Conservation (phyloP, 2,329 filamentous ascomycete species). For the Incumbomyces delicatus region DNA sequence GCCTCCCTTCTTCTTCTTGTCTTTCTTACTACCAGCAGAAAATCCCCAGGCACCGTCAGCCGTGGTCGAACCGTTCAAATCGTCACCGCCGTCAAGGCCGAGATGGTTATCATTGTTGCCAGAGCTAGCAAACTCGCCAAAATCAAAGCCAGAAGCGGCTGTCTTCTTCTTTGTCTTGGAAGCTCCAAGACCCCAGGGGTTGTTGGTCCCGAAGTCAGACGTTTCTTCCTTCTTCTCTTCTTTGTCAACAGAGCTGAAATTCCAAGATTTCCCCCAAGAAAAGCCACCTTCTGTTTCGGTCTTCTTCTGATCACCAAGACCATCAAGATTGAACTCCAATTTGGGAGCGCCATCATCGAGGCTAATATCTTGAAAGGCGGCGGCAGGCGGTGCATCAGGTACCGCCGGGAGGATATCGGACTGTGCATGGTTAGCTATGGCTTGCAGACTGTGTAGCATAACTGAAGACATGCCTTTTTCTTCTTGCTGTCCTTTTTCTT, state of each 20-base stretch:
- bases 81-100: constrained; percentile 35
- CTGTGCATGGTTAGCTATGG: constrained; percentile 9
- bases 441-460: not conserved
- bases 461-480: constrained; percentile 33
- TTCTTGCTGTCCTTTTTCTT: constrained; percentile 46
- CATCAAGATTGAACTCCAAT: constrained; percentile 47
- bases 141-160: constrained; percentile 31
- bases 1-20: constrained; percentile 37
- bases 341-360: constrained; percentile 52
- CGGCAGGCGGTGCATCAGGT: constrained; percentile 28
- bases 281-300: constrained; percentile 39
- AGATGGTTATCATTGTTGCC: constrained; percentile 29
- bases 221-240: constrained; percentile 21
- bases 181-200: constrained; percentile 31
- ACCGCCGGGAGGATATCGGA: constrained; percentile 26
- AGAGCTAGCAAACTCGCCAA: constrained; percentile 31
- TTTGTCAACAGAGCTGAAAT: constrained; percentile 31
- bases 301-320: constrained; percentile 31
- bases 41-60: constrained; percentile 33
- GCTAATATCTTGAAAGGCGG: constrained; percentile 60
- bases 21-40: constrained; percentile 32
- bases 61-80: constrained; percentile 30
- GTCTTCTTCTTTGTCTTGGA: constrained; percentile 32
- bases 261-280: constrained; percentile 53
- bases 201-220: constrained; percentile 22